phyloP scores from a whole-genome alignment of 495 filamentous ascomycete species.

The Apiosordaria backusii region DNA sequence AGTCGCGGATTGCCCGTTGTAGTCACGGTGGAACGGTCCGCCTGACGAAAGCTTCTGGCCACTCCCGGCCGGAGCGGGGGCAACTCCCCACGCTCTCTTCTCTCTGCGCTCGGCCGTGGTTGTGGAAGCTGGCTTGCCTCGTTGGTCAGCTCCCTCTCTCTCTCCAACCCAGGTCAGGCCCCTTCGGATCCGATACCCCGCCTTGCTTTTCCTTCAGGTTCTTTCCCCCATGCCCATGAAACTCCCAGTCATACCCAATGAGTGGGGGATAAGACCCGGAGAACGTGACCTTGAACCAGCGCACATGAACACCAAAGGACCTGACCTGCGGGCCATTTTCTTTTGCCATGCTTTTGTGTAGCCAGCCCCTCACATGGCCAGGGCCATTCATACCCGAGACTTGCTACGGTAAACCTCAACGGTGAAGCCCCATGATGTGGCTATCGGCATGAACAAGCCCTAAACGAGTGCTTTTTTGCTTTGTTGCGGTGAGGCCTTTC shows the following conservation, averaged over 20 bases:
- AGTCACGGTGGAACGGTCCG: slow-evolving; percentile 20
- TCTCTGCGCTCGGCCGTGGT: neutral
- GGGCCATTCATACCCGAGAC: neutral
- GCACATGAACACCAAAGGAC: neutral
- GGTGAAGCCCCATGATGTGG: no score
- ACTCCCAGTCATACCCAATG: slow-evolving; percentile 12
- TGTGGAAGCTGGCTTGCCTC: neutral
- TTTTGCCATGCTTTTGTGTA: neutral
- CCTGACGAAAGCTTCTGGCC: slow-evolving; percentile 5
- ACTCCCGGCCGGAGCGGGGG: no score
- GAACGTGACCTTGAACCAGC: slow-evolving; percentile 19
- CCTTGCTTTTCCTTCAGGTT: no score
- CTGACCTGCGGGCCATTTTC: neutral
- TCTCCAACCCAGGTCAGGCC: no score
- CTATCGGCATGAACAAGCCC: neutral
- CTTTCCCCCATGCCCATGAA: neutral
- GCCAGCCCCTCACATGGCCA: neutral
- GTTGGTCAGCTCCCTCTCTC: neutral
- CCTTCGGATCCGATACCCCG: no score
- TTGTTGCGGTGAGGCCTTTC: neutral
- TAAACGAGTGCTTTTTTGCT: no score
- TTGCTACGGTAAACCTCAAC: neutral
- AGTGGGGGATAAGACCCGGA: slow-evolving; percentile 6
- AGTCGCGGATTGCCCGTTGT: slow-evolving; percentile 6
- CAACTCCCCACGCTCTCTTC: no score